These are phyloP conservation scores for Boehmeria nivea DNA, from an alignment of 306 rosid genomes.

Conservation along the genomic window DNA sequence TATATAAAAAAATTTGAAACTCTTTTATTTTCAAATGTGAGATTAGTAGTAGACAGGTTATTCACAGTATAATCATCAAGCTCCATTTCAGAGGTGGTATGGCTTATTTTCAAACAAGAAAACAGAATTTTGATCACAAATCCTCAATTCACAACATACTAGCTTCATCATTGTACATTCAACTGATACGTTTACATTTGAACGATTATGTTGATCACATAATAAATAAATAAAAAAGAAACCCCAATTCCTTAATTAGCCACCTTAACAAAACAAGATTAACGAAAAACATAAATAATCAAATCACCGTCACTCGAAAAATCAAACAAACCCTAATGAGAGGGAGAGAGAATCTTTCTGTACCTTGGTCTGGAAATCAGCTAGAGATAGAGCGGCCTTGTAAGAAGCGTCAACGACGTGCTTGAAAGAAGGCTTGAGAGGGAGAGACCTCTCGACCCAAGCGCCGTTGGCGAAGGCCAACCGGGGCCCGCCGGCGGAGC, in stretches of 20 bases:
- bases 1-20: too few species aligned
- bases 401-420: conserved; percentile 40
- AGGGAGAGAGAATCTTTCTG: not conserved
- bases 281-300: not conserved
- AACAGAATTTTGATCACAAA: too few species aligned
- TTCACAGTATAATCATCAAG: too few species aligned
- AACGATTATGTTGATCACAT: not conserved
- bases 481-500: conserved; percentile 63
- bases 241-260: not conserved
- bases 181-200: too few species aligned
- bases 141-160: not conserved
- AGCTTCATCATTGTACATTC: not conserved
- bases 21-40: too few species aligned
- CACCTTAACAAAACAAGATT: too few species aligned
- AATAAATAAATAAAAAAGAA: not conserved
- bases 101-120: too few species aligned
- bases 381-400: conserved; percentile 46
- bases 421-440: conserved; percentile 62
- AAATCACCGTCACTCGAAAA: not conserved
- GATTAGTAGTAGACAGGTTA: too few species aligned
- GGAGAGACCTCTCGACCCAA: conserved; percentile 58
- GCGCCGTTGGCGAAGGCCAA: conserved; percentile 53
- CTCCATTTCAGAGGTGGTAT: too few species aligned
- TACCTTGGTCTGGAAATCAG: conserved; percentile 65
- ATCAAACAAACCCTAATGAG: not conserved